Evolutionary conservation across 208 protist species (phyloP).

Genomic region (Lotmaria passim): DNA sequence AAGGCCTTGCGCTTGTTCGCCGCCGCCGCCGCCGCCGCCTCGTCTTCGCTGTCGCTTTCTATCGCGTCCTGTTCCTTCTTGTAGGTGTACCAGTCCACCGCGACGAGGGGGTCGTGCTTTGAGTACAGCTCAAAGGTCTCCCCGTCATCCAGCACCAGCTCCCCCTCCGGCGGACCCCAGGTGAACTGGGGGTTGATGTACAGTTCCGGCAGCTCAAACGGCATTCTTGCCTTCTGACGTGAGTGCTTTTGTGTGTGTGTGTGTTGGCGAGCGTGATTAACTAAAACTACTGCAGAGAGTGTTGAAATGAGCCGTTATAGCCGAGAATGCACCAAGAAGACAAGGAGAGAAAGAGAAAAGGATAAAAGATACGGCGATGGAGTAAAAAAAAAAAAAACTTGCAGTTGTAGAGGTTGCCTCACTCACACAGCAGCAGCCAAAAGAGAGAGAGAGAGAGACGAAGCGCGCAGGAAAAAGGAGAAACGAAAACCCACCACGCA

Average conservation of each 20-base stretch:
- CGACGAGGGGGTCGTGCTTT: constrained; percentile 55
- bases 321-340: no score
- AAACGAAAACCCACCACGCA: no score
- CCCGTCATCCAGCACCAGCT: constrained; percentile 69
- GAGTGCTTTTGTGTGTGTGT: neutral
- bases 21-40: constrained; percentile 29
- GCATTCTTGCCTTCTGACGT: constrained; percentile 63
- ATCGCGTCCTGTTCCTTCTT: constrained; percentile 30
- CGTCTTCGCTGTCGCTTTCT: constrained; percentile 36
- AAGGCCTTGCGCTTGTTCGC: constrained; percentile 52
- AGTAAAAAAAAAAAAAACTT: no score
- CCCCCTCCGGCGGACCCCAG: constrained; percentile 82
- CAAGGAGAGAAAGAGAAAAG: no score
- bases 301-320: no score
- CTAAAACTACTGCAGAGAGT: no score
- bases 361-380: no score
- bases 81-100: constrained; percentile 61
- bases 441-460: no score
- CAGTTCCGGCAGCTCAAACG: constrained; percentile 78
- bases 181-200: constrained; percentile 73
- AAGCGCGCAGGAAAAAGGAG: no score
- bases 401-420: no score
- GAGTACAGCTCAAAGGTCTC: constrained; percentile 67
- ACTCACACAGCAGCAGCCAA: no score
- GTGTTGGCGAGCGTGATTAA: neutral